These are phyloP conservation scores for Jasminum sambac DNA, from an alignment of 257 asterid genomes.

Conservation along the genomic window DNA sequence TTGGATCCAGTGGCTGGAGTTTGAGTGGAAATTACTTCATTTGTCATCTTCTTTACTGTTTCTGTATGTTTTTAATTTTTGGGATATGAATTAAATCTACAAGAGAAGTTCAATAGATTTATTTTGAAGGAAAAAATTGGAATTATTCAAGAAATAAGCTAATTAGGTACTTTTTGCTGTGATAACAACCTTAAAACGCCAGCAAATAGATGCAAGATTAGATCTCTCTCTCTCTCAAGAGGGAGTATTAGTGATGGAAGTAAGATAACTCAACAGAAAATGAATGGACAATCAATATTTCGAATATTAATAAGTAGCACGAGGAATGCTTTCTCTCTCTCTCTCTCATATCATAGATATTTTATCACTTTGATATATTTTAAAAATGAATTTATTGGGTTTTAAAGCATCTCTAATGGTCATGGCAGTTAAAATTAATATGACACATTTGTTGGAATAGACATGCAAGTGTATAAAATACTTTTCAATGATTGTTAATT, in stretches of 20 bases:
- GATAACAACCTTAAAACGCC: slow-evolving; percentile 37
- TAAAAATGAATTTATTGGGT: no score
- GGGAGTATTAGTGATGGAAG: slow-evolving; percentile 15
- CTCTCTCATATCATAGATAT: slow-evolving; percentile 44
- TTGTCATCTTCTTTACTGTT: slow-evolving; percentile 47
- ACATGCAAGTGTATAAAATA: no score
- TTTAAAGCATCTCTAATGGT: no score
- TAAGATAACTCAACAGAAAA: slow-evolving; percentile 31
- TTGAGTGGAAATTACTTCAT: slow-evolving; percentile 52
- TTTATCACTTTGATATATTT: slow-evolving; percentile 40
- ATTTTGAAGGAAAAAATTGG: slow-evolving; percentile 8
- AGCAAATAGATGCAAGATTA: slow-evolving; percentile 23
- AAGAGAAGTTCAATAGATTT: slow-evolving; percentile 10
- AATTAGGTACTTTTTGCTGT: slow-evolving; percentile 41
- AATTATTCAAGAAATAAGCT: slow-evolving; percentile 16
- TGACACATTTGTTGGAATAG: no score
- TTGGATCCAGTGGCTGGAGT: slow-evolving; percentile 45
- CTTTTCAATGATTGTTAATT: no score
- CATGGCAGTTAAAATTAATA: no score
- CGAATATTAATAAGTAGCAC: slow-evolving; percentile 29
- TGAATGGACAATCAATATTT: slow-evolving; percentile 33
- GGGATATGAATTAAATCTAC: neutral
- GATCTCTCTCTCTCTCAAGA: slow-evolving; percentile 27
- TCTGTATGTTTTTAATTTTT: neutral
- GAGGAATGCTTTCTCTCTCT: slow-evolving; percentile 28